Percentiles rank a stretch among this genome's conserved stretches.
phyloP scores from a whole-genome alignment of 306 rosid genomes.

The Boehmeria nivea region DNA sequence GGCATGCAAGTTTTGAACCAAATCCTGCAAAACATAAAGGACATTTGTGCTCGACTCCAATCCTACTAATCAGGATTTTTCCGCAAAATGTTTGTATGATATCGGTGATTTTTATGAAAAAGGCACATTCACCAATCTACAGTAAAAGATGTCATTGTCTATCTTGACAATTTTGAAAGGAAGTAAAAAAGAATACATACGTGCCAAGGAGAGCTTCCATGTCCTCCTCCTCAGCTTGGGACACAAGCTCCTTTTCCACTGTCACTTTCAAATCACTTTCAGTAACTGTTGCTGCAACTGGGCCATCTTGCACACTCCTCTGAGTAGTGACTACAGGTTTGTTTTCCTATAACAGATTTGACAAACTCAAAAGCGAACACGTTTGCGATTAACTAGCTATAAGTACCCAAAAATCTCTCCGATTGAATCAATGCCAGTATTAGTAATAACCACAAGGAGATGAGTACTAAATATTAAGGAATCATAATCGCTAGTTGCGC shows the following conservation, averaged over 20 bases:
- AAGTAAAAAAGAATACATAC: slow-evolving; percentile 51
- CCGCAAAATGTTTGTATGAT: not conserved
- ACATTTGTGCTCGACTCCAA: not conserved
- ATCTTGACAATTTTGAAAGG: not conserved
- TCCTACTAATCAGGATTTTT: not conserved
- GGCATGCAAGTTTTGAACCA: not conserved
- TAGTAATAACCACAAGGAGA: not conserved
- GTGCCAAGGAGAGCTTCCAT: slow-evolving; percentile 95
- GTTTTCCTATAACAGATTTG: slow-evolving; percentile 52
- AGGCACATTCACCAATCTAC: slow-evolving; percentile 2
- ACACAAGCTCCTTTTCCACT: slow-evolving; percentile 94
- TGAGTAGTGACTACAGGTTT: slow-evolving; percentile 53
- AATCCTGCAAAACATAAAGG: not conserved
- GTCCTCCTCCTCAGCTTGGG: slow-evolving; percentile 98
- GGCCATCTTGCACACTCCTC: slow-evolving; percentile 38
- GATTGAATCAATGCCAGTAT: not conserved
- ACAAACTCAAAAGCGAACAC: not conserved
- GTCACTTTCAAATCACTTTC: slow-evolving; percentile 72
- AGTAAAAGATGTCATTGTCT: not conserved
- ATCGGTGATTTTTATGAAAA: too few relatives aligned
- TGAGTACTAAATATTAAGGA: not conserved
- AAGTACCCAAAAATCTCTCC: not conserved
- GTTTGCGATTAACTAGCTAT: not conserved
- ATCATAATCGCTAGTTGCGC: not conserved
- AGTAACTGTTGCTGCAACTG: slow-evolving; percentile 42